Evolutionary conservation across 2,329 filamentous ascomycete species (phyloP).

Genomic region (Iodosphaeria phyllophila): DNA sequence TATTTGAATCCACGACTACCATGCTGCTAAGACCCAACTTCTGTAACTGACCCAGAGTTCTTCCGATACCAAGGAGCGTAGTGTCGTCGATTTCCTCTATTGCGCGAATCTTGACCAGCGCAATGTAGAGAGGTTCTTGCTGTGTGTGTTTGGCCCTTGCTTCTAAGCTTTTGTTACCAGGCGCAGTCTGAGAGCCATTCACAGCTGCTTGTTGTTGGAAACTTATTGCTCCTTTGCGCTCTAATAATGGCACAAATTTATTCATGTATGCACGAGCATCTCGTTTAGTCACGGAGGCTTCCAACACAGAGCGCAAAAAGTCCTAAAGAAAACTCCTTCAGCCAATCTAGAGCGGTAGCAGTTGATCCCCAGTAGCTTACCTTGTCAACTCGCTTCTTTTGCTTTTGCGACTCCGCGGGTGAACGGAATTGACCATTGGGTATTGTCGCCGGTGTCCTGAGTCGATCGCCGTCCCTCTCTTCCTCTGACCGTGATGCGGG

Average conservation of each 20-base stretch:
- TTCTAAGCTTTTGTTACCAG: constrained; percentile 1
- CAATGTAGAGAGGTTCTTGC: constrained; percentile 39
- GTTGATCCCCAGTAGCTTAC: constrained; percentile 14
- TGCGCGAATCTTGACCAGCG: constrained; percentile 66
- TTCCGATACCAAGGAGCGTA: constrained; percentile 56
- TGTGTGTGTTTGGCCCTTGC: constrained; percentile 11
- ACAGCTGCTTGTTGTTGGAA: constrained; percentile 12
- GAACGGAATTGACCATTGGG: constrained; percentile 17
- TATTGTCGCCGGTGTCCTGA: constrained; percentile 9
- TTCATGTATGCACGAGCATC: constrained; percentile 86
- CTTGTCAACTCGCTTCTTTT: constrained; percentile 26
- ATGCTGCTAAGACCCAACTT: constrained; percentile 67
- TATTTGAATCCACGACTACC: constrained; percentile 59
- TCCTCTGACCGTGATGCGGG: constrained; percentile 8
- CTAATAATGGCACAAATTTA: constrained; percentile 42
- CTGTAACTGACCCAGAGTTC: constrained; percentile 68
- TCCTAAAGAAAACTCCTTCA: constrained; percentile 31
- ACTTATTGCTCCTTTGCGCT: constrained; percentile 14
- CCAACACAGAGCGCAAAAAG: constrained; percentile 70
- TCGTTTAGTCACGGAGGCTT: constrained; percentile 76
- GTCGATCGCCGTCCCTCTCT: constrained; percentile 8
- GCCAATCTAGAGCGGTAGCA: neutral
- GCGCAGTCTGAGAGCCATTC: constrained; percentile 8
- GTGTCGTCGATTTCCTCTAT: constrained; percentile 52
- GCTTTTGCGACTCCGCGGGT: constrained; percentile 23